Evolutionary conservation across 805 yeast genomes (phyloP).

Genomic region (Candida anglica): DNA sequence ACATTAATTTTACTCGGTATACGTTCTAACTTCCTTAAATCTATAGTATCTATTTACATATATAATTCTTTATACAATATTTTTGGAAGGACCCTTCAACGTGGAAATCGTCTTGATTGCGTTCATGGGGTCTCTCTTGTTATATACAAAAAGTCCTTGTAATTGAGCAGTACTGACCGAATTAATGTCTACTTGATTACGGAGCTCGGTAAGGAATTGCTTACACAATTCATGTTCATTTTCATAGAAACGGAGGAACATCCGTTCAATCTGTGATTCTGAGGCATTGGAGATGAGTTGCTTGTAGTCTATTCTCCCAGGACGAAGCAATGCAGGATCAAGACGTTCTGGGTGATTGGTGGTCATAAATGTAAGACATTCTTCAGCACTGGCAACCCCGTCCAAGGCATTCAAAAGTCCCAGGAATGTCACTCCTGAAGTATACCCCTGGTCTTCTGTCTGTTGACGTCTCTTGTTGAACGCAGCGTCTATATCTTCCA

Average conservation of each 20-base stretch:
- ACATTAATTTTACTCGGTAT: no score
- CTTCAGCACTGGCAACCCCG: slow-evolving; percentile 97
- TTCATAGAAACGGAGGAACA: slow-evolving; percentile 88
- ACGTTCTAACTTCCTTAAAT: no score
- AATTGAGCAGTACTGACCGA: slow-evolving; percentile 86
- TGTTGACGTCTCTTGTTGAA: slow-evolving; percentile 73
- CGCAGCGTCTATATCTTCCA: slow-evolving; percentile 97
- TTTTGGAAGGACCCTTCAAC: no score
- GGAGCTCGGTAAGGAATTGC: slow-evolving; percentile 42
- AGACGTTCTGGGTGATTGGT: slow-evolving; percentile 94
- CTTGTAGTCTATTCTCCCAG: slow-evolving; percentile 90
- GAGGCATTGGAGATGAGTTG: slow-evolving; percentile 85
- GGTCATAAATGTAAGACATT: slow-evolving; percentile 95
- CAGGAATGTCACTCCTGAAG: slow-evolving; percentile 90
- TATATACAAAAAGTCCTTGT: slow-evolving; percentile 92
- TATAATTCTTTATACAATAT: no score
- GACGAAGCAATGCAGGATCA: slow-evolving; percentile 90
- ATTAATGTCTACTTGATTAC: slow-evolving; percentile 37
- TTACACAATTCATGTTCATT: slow-evolving; percentile 52
- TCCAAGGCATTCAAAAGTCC: slow-evolving; percentile 92
- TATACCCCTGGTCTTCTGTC: slow-evolving; percentile 69
- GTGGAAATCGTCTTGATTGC: slow-evolving; percentile 66
- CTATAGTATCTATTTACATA: no score
- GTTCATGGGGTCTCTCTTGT: slow-evolving; percentile 73
- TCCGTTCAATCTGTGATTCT: slow-evolving; percentile 66